Evolutionary conservation across 768 basidiomycete genomes (phyloP), one percentile per base, ranked within the genome.

Genomic region (Macrocybe gigantea): DNA sequence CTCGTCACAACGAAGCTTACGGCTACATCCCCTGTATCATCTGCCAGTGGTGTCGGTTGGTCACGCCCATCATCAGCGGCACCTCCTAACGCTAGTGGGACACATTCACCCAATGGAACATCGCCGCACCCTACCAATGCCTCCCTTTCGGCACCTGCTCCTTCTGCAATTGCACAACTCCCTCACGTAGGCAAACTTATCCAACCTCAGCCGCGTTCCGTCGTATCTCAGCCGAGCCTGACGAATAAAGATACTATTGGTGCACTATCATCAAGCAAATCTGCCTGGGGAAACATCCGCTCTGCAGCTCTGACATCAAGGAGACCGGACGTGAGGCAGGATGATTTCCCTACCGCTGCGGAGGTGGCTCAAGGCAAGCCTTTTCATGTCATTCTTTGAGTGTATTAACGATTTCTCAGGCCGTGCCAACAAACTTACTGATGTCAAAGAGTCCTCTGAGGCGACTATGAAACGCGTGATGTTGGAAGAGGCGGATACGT

Each of bases 261-360:
- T 35, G 47, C 53, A 33, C 7, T 52, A 53, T 22, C 22, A 22
- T 48, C 60, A 1, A 62, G 57, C 29, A 88, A 82, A 60, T 78
- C 78, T 5, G 92, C 76, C 4, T 93, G 91, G 92, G 83, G 81
- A 14, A 81, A 76, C 62, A 59, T 83, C 50, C 79, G 73, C 56
- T 62, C 71, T 46, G 49, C 72, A 47, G 44, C 66, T 22, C 4
- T 22, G 54, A 61, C 68, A 39, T 48, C 67, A 45, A 52, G 63
- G 40, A 69, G 73, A 12, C 60, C 67, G 2, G 77, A 82, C 38
- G 64, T 69, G 43, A 64, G 68, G 38, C 65, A 70, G 35, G 77
- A 70, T 48, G 94, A 98, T 53, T 99, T 99, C 61, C 96, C 96
- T 6, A 99, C 96, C 5, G 93, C 95, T 40, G 92, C 91, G 34